A percentile compares a stretch with the other conserved stretches of the same genome.
phyloP scores from a whole-genome alignment of 2,329 filamentous ascomycete species.

The Didymosphaeria variabile region DNA sequence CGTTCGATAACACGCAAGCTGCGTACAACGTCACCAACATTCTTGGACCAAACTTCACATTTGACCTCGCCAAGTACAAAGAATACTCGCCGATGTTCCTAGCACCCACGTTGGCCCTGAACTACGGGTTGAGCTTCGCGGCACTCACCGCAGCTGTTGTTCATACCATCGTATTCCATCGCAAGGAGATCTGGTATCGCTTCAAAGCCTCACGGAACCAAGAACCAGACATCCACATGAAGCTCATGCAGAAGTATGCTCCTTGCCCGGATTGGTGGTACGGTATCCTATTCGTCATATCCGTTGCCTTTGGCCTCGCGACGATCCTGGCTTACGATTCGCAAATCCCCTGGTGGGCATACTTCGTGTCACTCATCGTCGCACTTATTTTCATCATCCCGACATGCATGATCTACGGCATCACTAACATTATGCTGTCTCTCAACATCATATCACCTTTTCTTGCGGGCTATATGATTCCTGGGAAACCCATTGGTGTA shows the following conservation, averaged over 20 bases:
- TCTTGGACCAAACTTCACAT: conserved; percentile 38
- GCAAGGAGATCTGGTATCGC: conserved; percentile 52
- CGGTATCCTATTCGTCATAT: conserved; percentile 63
- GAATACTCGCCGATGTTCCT: conserved; percentile 50
- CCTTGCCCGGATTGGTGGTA: conserved; percentile 51
- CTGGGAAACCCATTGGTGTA: conserved; percentile 59
- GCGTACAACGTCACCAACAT: conserved; percentile 47
- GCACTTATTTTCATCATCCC: conserved; percentile 68
- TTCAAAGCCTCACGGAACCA: conserved; percentile 36
- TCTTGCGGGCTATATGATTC: conserved; percentile 60
- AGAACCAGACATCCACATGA: conserved; percentile 46
- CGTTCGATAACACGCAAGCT: conserved; percentile 47
- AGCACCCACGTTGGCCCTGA: conserved; percentile 49
- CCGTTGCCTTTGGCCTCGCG: conserved; percentile 47
- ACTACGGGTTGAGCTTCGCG: conserved; percentile 51
- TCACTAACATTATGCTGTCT: conserved; percentile 27
- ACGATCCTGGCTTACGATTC: conserved; percentile 45
- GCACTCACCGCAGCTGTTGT: conserved; percentile 48
- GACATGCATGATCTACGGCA: conserved; percentile 68
- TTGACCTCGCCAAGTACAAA: conserved; percentile 45
- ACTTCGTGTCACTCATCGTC: conserved; percentile 43
- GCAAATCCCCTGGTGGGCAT: conserved; percentile 51
- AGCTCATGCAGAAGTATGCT: conserved; percentile 43
- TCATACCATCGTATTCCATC: conserved; percentile 48
- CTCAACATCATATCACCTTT: conserved; percentile 40